Percentiles rank a stretch among this genome's conserved stretches.
Evolutionary conservation across 2,329 filamentous ascomycete species (phyloP).

Genomic region (Fusarium udum): DNA sequence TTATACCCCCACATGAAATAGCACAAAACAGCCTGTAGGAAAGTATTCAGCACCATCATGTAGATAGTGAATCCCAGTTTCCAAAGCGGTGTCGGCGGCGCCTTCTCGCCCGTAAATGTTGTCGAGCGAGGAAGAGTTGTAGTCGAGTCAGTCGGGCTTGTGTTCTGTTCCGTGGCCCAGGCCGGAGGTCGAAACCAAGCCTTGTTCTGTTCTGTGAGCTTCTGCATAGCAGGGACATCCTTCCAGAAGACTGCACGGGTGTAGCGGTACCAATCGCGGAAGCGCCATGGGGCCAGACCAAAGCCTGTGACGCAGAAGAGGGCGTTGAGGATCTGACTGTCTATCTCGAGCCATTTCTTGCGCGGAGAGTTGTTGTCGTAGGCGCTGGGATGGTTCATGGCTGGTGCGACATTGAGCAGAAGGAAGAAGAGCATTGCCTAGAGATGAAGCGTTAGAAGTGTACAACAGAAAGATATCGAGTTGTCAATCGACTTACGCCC

Average conservation of each 20-base stretch:
- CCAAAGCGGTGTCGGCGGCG: background rate
- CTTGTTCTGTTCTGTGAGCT: background rate
- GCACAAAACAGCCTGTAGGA: background rate
- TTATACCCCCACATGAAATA: background rate
- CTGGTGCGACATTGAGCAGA: background rate
- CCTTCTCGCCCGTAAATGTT: background rate
- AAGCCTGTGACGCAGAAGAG: conserved; percentile 89
- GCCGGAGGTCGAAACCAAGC: conserved; percentile 1
- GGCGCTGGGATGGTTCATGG: conserved; percentile 20
- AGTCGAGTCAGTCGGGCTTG: background rate
- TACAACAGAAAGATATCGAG: background rate
- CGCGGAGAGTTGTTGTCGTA: conserved; percentile 77
- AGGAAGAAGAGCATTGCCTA: conserved; percentile 7
- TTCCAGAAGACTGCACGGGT: background rate
- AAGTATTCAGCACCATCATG: background rate
- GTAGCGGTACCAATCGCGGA: conserved; percentile 60
- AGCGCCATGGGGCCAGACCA: conserved; percentile 83
- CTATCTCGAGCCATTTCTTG: conserved; percentile 83
- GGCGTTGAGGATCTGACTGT: conserved; percentile 80
- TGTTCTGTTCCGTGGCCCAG: background rate
- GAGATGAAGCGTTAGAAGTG: background rate
- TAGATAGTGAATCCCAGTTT: background rate
- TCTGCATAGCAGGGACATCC: background rate
- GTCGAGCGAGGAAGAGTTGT: background rate
- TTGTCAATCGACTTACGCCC: background rate